Percentiles rank a stretch among this genome's conserved stretches.
These are phyloP conservation scores for Apiotrichum akiyoshidainum DNA, from an alignment of 1,284 basidiomycete genomes.

Conservation along the genomic window DNA sequence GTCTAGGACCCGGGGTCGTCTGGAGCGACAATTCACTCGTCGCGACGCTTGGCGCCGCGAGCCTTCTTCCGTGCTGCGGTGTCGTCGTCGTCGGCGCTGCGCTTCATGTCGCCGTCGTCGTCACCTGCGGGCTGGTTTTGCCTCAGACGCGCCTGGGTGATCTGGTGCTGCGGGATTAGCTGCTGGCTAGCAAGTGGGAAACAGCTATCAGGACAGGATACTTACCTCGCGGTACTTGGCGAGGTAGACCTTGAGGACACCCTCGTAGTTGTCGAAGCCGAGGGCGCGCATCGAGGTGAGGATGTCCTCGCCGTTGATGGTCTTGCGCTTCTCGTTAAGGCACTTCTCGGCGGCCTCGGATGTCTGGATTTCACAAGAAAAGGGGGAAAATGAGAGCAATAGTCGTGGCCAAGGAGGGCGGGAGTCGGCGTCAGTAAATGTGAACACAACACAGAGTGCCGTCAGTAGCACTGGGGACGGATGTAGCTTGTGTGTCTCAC, in stretches of 20 bases:
- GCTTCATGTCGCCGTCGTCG: slow-evolving; percentile 26
- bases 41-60: slow-evolving; percentile 3
- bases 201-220: no score
- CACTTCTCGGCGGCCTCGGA: slow-evolving; percentile 78
- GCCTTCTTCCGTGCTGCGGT: slow-evolving; percentile 22
- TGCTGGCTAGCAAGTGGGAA: no score
- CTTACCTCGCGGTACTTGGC: slow-evolving; percentile 80
- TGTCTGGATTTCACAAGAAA: slow-evolving; percentile 29
- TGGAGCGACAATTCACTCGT: slow-evolving; percentile 12
- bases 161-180: slow-evolving; percentile 22
- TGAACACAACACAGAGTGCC: no score
- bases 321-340: slow-evolving; percentile 93
- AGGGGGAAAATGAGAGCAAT: slow-evolving; percentile 1
- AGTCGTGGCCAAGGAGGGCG: not conserved
- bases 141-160: slow-evolving; percentile 26
- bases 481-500: no score
- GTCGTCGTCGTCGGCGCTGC: slow-evolving; percentile 20
- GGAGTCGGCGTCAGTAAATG: no score
- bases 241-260: slow-evolving; percentile 89
- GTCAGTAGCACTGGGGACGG: no score
- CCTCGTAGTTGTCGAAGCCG: slow-evolving; percentile 87
- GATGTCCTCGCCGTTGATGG: slow-evolving; percentile 83
- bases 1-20: no score
- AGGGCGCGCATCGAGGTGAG: slow-evolving; percentile 86
- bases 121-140: slow-evolving; percentile 15